Evolutionary conservation across 441 rosid species (phyloP).

Genomic region (Syzygium malaccense): DNA sequence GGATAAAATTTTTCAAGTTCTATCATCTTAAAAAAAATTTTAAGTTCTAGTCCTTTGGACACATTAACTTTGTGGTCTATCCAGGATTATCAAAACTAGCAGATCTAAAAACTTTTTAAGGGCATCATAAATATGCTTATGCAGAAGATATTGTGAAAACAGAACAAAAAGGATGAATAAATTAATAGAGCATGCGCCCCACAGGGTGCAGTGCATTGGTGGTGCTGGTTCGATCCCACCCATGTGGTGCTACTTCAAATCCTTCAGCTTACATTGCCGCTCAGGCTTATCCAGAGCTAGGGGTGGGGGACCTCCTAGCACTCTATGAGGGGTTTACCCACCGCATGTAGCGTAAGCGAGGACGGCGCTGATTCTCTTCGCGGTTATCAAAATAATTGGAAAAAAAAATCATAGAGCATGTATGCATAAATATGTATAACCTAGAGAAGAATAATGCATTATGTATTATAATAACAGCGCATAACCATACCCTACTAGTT

Average conservation of each 20-base stretch:
- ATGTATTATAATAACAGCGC: neutral
- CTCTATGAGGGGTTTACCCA: neutral
- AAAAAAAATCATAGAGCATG: neutral
- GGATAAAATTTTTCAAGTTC: neutral
- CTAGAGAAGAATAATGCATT: neutral
- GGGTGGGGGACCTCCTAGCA: neutral
- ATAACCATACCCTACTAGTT: slow-evolving; percentile 66
- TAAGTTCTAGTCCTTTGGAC: neutral
- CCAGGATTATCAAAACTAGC: neutral
- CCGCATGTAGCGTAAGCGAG: neutral
- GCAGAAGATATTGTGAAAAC: neutral
- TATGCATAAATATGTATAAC: neutral
- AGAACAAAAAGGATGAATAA: neutral
- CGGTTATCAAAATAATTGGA: neutral
- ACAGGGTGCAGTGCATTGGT: neutral
- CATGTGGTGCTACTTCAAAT: neutral
- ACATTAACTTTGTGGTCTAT: neutral
- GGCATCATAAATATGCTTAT: neutral
- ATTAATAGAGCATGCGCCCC: neutral
- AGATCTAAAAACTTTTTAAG: neutral
- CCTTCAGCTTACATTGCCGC: neutral
- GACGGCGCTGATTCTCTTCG: neutral
- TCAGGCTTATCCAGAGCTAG: neutral
- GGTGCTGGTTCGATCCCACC: neutral
- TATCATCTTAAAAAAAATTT: neutral